Base-by-base conservation (phyloP, 2,329 filamentous ascomycete species). In the Elsinoe australis region DNA sequence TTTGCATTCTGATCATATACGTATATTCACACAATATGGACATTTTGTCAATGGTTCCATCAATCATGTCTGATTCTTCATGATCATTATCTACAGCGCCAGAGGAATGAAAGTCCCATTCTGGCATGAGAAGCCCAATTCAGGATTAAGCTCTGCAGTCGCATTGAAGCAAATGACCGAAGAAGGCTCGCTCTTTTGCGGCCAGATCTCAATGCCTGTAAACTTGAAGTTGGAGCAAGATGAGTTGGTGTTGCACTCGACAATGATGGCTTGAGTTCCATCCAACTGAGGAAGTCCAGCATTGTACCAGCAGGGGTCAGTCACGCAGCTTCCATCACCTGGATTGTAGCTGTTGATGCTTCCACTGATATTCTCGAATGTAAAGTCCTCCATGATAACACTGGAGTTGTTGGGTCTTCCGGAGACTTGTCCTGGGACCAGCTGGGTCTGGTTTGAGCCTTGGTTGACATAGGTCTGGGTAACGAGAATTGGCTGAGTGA, bases 401-500 rank as follows among this genome's bases (percentile, higher is more conserved):
- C 61, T 64, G 3, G 64, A 58, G 51, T 68, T 67, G 52, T 67
- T 66, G 5, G 59, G 56, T n/a, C 65, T 53, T 12, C 56, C 58
- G 6, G 51, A 50, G 1, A 54, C 56, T 2, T 51, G 53, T 1
- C 57, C 59, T 12, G 52, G 56, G 5, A 58, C 51, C 1, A 60
- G 55, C 24, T 61, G 59, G 2, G 55, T 62, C 51, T 58, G 60
- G 5, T 53, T 57, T 21, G 53, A 59, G n/a, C 59, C 61, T 53
- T 71, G 67, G 48, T 71, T 64, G 51, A 57, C 56, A 54, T 71
- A 71, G 31, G 63, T 69, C 55, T 71, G 67, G 2, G 68, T 71
- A n/a, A 71, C 67, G 49, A 69, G 71, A 48, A 71, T 66, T 1
- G 69, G 69, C 52, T 71, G 71, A 0, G 68, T 65, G 22, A 71